Conservation (phyloP, 306 rosid genomes). For the Cicer cuneatum region DNA sequence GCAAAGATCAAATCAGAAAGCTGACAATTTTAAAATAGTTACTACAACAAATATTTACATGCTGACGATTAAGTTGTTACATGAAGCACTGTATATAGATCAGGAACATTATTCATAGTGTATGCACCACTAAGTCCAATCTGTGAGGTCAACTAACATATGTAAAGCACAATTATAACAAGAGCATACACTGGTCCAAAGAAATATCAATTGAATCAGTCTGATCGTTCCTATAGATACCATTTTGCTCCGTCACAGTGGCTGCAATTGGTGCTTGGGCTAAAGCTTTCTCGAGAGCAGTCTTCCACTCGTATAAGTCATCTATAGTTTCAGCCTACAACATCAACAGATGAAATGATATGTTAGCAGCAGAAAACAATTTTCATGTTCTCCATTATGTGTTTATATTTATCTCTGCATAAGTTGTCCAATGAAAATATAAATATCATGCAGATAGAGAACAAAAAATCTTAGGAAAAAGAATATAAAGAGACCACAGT, state of each 20-base stretch:
- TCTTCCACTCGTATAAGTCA: constrained; percentile 94
- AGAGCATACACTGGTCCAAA: constrained; percentile 71
- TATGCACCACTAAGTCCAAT: constrained; percentile 35
- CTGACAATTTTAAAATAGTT: not conserved
- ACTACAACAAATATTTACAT: constrained; percentile 33
- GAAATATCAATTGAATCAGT: constrained; percentile 70
- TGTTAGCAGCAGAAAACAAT: constrained; percentile 38
- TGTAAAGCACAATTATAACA: constrained; percentile 50
- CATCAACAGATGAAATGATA: constrained; percentile 43
- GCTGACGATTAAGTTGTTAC: constrained; percentile 26
- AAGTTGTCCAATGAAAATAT: constrained; percentile 7
- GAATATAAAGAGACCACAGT: constrained; percentile 7
- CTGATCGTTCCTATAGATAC: constrained; percentile 70
- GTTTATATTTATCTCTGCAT: constrained; percentile 8
- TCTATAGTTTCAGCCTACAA: constrained; percentile 89
- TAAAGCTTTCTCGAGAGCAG: constrained; percentile 89
- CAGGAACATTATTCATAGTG: constrained; percentile 9
- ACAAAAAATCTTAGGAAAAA: not conserved
- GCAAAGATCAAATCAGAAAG: constrained; percentile 32
- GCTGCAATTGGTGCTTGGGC: constrained; percentile 76
- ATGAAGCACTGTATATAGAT: constrained; percentile 25
- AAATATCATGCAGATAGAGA: constrained; percentile 27
- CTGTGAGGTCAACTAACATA: constrained; percentile 47
- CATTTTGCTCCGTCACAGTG: constrained; percentile 68
- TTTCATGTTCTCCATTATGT: constrained; percentile 34